Base-by-base conservation (phyloP, 2,329 filamentous ascomycete species). In the Pseudonectria foliicola region DNA sequence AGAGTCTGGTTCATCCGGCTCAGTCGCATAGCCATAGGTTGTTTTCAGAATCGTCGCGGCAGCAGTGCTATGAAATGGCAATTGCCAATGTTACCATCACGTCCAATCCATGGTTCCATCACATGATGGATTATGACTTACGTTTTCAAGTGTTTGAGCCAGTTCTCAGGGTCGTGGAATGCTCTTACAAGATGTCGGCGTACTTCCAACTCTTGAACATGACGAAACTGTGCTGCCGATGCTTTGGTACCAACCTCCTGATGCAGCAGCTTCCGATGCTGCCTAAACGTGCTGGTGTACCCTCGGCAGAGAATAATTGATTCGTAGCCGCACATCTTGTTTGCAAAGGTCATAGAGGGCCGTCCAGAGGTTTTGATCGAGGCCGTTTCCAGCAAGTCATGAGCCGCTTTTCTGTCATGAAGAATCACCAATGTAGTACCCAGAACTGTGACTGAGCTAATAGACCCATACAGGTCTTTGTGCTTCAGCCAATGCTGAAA, bases 401-500 rank as follows among this genome's bases (percentile, higher is more conserved):
- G 39, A 2, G 60, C 57, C 3, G 60, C 45, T 5, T 57, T 43
- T 24, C 49, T 40, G 34, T 62, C 59, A 35, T 68, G 59, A 2
- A 69, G 35, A 3, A 69, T 43, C 21, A 70, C 45, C 6, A 68
- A 44, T 2, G 61, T 63, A 23, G 54, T 54, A 1, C 64, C 64
- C 1, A 69, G 40, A 11, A 60, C 51, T 0, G 55, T 67, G 4
- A 70, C 39, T 4, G 62, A 66, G 37, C 61, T 62, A 6, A 63
- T 52, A 0, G 53, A 51, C 0, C 62, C 62, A 27, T 66, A 63
- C 0, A 44, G 28, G 6, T 63, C 55, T 34, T 62, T 66, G 38
- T 61, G 56, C 38, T 61, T 57, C 21, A 61, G 32, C 64, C 64
- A 68, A 35, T 67, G 63, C 29, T 57, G 42, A 39, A 55, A 63